Conservation (phyloP, 1,139 yeast genomes). For the Pichia sp. region DNA sequence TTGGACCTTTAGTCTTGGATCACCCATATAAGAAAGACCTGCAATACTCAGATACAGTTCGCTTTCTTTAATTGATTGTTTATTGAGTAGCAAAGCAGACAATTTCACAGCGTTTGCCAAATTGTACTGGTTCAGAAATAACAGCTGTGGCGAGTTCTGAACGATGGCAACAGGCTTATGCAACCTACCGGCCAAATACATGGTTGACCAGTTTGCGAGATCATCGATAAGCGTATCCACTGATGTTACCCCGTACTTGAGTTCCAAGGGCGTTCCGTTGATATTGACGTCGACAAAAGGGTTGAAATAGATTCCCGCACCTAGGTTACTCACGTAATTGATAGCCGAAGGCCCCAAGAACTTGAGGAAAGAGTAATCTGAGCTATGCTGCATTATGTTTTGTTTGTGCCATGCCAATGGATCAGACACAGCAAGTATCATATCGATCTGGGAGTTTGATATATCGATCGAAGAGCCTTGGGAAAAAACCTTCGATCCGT, state of each 20-base stretch:
- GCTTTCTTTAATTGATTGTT: slow-evolving; percentile 41
- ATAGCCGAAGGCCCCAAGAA: slow-evolving; percentile 58
- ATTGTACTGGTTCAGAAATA: slow-evolving; percentile 70
- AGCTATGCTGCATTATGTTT: slow-evolving; percentile 60
- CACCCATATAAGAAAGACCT: slow-evolving; percentile 82
- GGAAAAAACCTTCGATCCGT: slow-evolving; percentile 90
- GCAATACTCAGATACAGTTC: slow-evolving; percentile 76
- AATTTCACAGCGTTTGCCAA: slow-evolving; percentile 73
- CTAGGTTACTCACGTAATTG: slow-evolving; percentile 60
- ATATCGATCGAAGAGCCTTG: slow-evolving; percentile 55
- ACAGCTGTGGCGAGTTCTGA: slow-evolving; percentile 55
- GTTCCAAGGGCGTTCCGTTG: slow-evolving; percentile 36
- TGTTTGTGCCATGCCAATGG: slow-evolving; percentile 69
- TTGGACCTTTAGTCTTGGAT: slow-evolving; percentile 78
- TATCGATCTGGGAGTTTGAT: slow-evolving; percentile 71
- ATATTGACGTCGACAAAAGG: slow-evolving; percentile 67
- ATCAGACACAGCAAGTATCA: slow-evolving; percentile 79
- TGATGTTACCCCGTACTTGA: slow-evolving; percentile 86
- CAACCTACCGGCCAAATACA: slow-evolving; percentile 87
- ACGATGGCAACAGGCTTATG: slow-evolving; percentile 89
- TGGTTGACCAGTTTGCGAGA: slow-evolving; percentile 73
- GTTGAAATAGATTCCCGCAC: slow-evolving; percentile 91
- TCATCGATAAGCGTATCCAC: slow-evolving; percentile 59
- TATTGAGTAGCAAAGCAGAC: slow-evolving; percentile 54
- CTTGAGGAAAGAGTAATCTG: slow-evolving; percentile 71